Base-by-base conservation (phyloP, 2,329 filamentous ascomycete genomes). In the Podosphaera leucotricha region DNA sequence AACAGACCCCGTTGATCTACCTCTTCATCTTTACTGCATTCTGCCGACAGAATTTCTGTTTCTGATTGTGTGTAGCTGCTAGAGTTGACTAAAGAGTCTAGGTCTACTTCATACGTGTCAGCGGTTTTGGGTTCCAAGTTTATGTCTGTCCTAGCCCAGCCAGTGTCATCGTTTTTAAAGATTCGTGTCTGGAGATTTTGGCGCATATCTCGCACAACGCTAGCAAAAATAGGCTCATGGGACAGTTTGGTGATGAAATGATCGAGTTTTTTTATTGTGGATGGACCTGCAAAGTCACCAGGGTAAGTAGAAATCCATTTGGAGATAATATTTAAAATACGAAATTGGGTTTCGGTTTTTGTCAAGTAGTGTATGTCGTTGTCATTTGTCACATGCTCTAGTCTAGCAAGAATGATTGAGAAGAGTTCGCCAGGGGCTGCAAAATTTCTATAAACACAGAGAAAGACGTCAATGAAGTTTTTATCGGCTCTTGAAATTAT, bases 381-480 rank as follows among this genome's bases (percentile, higher is more conserved):
- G 47, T 80, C 76, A 38, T 75, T 72, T 53, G 75, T 74, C 20
- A 80, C 64, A 15, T 65, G 67, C 50, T 92, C 80, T 47, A 93
- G 74, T 35, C 80, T 76, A 46, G 77, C 68, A 36, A 92, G 66
- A 38, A 95, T 80, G 6, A 82, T 76, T 36, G 76, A 71, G 43
- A 95, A 74, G 3, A 98, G 68, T 50, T 79, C 71, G 8, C 72
- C 70, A 0, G 90, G 90, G 1, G 86, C 74, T 3, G 84, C 80
- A 57, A 98, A 95, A 59, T 90, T 92, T 49, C 90, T 79, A 61
- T 95, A 95, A 13, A 95, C 66, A 50, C 87, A 93, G 24, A 95
- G 67, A 55, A 95, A 95, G 16, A 92, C 77, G 38, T 85, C 75
- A 1, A 74, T 72, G 56, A 94, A 98, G 59, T 93, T 93, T 46